phyloP scores from a whole-genome alignment of 169 alveolate species.

The Plasmodium coatneyi region DNA sequence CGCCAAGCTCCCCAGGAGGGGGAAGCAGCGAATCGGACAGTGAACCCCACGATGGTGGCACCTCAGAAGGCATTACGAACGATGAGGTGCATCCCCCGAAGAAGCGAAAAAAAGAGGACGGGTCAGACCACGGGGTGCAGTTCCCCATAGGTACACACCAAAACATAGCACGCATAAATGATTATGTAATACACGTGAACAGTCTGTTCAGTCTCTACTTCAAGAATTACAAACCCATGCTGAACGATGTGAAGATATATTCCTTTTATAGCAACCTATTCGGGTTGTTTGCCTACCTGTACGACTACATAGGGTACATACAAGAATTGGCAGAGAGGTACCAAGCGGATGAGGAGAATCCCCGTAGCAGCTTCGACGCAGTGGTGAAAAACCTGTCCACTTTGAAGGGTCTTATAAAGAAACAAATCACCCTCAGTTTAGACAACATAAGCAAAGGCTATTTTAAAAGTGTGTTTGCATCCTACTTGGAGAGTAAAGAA shows the following conservation, averaged over 20 bases:
- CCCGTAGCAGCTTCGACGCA: neutral
- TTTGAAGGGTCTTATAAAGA: slow-evolving; percentile 21
- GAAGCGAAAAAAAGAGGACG: neutral
- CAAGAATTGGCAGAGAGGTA: neutral
- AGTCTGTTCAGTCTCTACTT: slow-evolving; percentile 32
- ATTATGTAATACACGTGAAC: slow-evolving; percentile 21
- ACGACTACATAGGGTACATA: slow-evolving; percentile 17
- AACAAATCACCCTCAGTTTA: neutral
- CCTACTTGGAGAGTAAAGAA: neutral
- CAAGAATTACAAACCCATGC: neutral
- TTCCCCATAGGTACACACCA: neutral
- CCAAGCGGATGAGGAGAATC: neutral
- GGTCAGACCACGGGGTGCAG: neutral
- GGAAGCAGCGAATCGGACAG: neutral
- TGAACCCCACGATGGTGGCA: neutral
- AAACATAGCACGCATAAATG: neutral
- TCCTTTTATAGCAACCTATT: slow-evolving; percentile 46
- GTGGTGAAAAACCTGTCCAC: neutral
- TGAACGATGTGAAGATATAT: slow-evolving; percentile 37
- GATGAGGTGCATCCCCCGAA: neutral
- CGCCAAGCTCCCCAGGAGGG: neutral
- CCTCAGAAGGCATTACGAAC: neutral
- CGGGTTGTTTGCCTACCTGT: slow-evolving; percentile 25
- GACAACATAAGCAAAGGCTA: neutral
- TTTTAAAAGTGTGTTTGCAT: slow-evolving; percentile 3